Conservation (phyloP, 352 stramenopile species). For the Globisporangium acanthophoron region DNA sequence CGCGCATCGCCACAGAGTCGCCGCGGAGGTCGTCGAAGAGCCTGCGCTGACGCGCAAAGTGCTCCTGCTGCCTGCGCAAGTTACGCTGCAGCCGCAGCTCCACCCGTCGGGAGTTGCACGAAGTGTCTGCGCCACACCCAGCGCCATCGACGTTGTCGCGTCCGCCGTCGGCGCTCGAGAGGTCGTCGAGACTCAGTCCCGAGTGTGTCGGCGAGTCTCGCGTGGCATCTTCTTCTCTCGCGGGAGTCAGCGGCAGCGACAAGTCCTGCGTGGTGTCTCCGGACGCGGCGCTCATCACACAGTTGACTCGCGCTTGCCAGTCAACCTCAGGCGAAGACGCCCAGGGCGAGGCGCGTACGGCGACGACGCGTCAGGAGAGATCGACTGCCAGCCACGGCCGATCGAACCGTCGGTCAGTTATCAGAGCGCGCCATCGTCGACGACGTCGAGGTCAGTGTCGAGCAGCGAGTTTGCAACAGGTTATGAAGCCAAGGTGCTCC, state of each 20-base stretch:
- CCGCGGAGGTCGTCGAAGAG: constrained; percentile 52
- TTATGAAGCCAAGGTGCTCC: too few species aligned
- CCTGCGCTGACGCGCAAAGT: constrained; percentile 51
- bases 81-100: constrained; percentile 49
- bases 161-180: constrained; percentile 20
- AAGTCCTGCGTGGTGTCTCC: constrained; percentile 11
- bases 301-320: too few species aligned
- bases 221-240: neutral
- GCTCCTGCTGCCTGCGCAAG: constrained; percentile 48
- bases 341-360: too few species aligned
- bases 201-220: constrained; percentile 7
- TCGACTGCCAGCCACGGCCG: too few species aligned
- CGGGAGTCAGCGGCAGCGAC: constrained; percentile 4
- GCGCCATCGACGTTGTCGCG: constrained; percentile 8
- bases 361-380: too few species aligned
- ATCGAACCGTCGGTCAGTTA: too few species aligned
- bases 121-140: constrained; percentile 6
- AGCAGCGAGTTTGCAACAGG: too few species aligned
- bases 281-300: constrained; percentile 3
- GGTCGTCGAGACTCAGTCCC: constrained; percentile 40
- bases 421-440: too few species aligned
- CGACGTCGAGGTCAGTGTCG: too few species aligned
- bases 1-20: neutral
- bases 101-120: constrained; percentile 26
- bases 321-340: neutral